Percentiles rank a stretch among this genome's conserved stretches.
Evolutionary conservation across 2,329 filamentous ascomycete species (phyloP).

Genomic region (Phialophora expanda): DNA sequence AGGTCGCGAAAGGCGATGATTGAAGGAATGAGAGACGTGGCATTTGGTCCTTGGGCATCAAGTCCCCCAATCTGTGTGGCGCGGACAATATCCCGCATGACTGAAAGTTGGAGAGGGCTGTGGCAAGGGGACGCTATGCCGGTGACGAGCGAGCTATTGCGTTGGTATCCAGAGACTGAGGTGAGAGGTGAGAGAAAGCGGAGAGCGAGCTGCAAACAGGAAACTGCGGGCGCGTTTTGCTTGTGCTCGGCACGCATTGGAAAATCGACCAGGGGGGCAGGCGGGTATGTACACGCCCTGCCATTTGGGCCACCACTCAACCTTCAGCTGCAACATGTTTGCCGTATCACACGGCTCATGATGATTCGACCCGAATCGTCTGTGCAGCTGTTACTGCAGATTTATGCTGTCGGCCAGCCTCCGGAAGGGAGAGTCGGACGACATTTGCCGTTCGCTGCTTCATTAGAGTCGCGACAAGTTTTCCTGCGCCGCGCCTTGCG

Average conservation of each 20-base stretch:
- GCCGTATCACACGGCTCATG: not conserved
- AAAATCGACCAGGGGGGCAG: not conserved
- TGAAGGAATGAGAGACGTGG: not conserved
- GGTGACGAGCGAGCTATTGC: not conserved
- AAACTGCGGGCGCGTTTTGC: not conserved
- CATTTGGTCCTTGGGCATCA: not conserved
- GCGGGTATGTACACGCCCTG: not conserved
- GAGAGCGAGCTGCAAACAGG: not conserved
- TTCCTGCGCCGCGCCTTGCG: not conserved
- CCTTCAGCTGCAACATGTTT: not conserved
- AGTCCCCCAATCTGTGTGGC: not conserved
- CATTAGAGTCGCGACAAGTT: not conserved
- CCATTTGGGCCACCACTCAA: not conserved
- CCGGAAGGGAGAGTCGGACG: not conserved
- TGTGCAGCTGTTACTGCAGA: not conserved
- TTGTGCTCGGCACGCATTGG: not conserved
- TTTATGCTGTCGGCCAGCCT: not conserved
- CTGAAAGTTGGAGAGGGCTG: not conserved
- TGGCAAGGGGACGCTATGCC: not conserved
- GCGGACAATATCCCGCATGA: not conserved
- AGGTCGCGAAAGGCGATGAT: not conserved
- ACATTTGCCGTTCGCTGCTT: not conserved
- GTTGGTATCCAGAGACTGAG: not conserved
- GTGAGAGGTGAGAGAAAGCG: slow-evolving; percentile 1
- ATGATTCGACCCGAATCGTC: not conserved